Evolutionary conservation across 2,329 filamentous ascomycete species (phyloP).

Genomic region (Xylariales sp.): DNA sequence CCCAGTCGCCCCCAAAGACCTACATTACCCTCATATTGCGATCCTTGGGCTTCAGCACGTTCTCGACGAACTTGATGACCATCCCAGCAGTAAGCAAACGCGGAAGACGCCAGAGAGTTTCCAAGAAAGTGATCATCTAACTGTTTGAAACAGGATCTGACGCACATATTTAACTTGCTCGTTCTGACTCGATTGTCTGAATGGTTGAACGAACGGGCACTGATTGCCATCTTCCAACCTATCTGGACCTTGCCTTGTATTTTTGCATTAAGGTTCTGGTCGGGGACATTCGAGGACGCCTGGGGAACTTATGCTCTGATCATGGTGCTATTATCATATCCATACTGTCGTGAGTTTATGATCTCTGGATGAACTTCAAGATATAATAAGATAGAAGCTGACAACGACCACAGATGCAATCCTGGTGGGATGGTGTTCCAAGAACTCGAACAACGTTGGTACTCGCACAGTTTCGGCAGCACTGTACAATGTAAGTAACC

Average conservation of each 20-base stretch:
- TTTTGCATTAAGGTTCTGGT: constrained; percentile 43
- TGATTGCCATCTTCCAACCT: constrained; percentile 39
- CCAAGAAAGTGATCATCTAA: constrained; percentile 16
- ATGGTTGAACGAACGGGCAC: constrained; percentile 39
- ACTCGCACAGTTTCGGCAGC: constrained; percentile 55
- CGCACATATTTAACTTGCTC: constrained; percentile 48
- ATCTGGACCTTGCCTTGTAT: constrained; percentile 54
- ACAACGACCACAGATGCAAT: constrained; percentile 42
- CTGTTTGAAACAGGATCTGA: constrained; percentile 30
- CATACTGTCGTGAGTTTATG: constrained; percentile 40
- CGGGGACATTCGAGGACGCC: constrained; percentile 31
- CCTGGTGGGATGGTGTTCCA: constrained; percentile 53
- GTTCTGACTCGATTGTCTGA: constrained; percentile 47
- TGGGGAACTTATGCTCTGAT: constrained; percentile 50
- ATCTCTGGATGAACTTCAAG: no score
- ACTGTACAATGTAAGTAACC: constrained; percentile 47
- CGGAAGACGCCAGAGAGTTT: no score
- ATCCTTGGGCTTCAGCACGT: constrained; percentile 45
- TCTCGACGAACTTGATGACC: constrained; percentile 52
- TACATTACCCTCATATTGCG: constrained; percentile 51
- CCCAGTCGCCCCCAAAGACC: constrained; percentile 36
- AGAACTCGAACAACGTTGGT: constrained; percentile 56
- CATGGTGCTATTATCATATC: constrained; percentile 45
- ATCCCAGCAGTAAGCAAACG: constrained; percentile 40
- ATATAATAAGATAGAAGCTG: not conserved